These are phyloP conservation scores for Metarhizium rileyi DNA, from an alignment of 2,329 filamentous ascomycete species.

Conservation along the genomic window DNA sequence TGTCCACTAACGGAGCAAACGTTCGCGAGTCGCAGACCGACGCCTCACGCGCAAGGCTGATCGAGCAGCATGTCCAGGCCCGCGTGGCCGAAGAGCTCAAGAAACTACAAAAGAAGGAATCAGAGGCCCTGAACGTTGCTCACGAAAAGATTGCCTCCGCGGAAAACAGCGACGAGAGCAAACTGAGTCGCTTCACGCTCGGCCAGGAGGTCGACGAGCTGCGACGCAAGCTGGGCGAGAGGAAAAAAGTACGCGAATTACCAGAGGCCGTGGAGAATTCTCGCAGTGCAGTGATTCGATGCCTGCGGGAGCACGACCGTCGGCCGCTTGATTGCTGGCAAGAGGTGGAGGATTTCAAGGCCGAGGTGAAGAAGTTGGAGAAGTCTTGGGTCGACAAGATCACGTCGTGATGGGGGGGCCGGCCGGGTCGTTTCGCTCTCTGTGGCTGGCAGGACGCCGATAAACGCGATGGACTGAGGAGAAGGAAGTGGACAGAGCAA, in stretches of 20 bases:
- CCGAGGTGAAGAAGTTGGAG: slow-evolving; percentile 79
- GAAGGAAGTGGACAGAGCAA: not conserved
- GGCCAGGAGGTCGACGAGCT: slow-evolving; percentile 50
- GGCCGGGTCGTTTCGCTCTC: not conserved
- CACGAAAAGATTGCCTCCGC: slow-evolving; percentile 51
- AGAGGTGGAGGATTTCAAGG: slow-evolving; percentile 86
- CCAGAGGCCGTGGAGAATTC: slow-evolving; percentile 66
- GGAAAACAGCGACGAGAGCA: slow-evolving; percentile 22
- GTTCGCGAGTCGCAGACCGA: slow-evolving; percentile 55
- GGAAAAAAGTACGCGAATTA: slow-evolving; percentile 56
- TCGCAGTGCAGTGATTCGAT: slow-evolving; percentile 66
- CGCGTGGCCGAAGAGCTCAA: slow-evolving; percentile 81
- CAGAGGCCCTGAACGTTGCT: slow-evolving; percentile 57
- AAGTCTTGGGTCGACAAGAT: slow-evolving; percentile 80
- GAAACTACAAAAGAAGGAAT: slow-evolving; percentile 62
- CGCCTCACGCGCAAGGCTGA: slow-evolving; percentile 68
- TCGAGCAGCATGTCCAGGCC: slow-evolving; percentile 81
- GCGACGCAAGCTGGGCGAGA: slow-evolving; percentile 48
- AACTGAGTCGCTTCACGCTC: slow-evolving; percentile 36
- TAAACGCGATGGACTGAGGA: not conserved
- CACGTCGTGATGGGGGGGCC: slow-evolving; percentile 27
- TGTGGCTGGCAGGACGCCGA: not conserved
- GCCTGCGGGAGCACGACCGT: slow-evolving; percentile 74
- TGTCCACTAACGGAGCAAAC: not conserved
- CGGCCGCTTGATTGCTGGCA: slow-evolving; percentile 89